A percentile compares a stretch with the other conserved stretches of the same genome.
These are phyloP conservation scores for Verticillium tricorpus DNA, from an alignment of 2,329 filamentous ascomycete genomes.

Conservation along the genomic window DNA sequence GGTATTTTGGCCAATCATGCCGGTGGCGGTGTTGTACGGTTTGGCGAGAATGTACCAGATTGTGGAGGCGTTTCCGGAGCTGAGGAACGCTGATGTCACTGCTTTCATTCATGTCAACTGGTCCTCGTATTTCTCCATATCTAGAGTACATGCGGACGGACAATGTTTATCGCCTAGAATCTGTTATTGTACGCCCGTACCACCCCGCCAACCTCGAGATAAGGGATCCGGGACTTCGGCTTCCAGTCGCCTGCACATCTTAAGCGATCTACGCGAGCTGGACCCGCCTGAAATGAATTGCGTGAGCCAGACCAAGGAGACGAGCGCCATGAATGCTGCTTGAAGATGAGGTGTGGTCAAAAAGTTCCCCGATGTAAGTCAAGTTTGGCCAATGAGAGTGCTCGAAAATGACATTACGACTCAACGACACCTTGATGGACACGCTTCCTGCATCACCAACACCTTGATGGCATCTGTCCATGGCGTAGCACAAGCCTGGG, in stretches of 20 bases:
- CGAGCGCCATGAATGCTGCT: neutral
- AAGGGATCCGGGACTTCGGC: neutral
- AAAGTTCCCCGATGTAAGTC: neutral
- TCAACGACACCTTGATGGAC: neutral
- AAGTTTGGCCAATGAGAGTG: neutral
- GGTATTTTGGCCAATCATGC: constrained; percentile 22
- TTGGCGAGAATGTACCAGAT: constrained; percentile 23
- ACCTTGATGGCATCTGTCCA: constrained; percentile 8
- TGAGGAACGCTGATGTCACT: constrained; percentile 22
- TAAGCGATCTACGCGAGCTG: neutral
- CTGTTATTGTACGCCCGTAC: neutral
- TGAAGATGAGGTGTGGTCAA: neutral
- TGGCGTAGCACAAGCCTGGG: neutral
- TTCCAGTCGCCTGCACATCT: neutral
- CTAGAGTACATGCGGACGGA: neutral
- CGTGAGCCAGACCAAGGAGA: neutral
- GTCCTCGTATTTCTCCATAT: constrained; percentile 16
- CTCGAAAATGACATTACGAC: neutral
- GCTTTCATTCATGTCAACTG: constrained; percentile 26
- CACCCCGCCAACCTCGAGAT: neutral
- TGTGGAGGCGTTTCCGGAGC: constrained; percentile 24
- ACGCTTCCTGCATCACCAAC: neutral
- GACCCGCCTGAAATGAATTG: neutral
- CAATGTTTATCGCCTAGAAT: neutral
- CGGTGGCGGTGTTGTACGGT: constrained; percentile 17